These are phyloP conservation scores for Populus davidiana DNA, from an alignment of 345 rosid species.

Conservation along the genomic window DNA sequence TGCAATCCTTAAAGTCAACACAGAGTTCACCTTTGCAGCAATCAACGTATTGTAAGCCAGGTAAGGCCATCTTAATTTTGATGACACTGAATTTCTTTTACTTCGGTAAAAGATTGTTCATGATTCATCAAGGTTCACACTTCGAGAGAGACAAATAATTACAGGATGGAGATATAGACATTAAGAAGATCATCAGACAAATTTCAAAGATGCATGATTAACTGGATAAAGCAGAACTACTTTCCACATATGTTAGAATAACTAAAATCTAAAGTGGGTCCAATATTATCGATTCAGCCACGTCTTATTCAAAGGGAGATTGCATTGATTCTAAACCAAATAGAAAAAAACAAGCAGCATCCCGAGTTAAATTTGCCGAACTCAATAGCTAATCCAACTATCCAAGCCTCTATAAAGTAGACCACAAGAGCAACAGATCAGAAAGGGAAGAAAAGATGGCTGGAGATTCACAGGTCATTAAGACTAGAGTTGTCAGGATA, in stretches of 20 bases:
- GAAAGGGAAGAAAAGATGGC: constrained; percentile 18
- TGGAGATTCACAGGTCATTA: constrained; percentile 7
- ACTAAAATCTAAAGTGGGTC: constrained; percentile 21
- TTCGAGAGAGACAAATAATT: too few relatives aligned
- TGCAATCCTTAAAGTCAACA: too few relatives aligned
- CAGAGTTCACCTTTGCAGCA: too few relatives aligned
- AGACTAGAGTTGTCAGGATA: constrained; percentile 38
- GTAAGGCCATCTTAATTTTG: too few relatives aligned
- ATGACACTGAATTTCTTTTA: too few relatives aligned
- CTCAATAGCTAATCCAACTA: background rate
- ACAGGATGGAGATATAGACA: too few relatives aligned
- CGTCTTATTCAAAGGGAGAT: background rate
- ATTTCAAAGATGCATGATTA: background rate
- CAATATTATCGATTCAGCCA: background rate
- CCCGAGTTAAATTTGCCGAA: background rate
- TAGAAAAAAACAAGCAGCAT: background rate
- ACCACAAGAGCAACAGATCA: too few relatives aligned
- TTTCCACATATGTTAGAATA: background rate
- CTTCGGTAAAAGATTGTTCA: too few relatives aligned
- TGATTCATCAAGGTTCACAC: too few relatives aligned
- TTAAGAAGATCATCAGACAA: too few relatives aligned
- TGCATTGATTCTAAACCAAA: background rate
- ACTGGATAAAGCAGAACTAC: constrained; percentile 13
- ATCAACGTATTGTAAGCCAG: background rate
- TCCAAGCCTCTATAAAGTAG: background rate